Base-by-base conservation (phyloP, 306 rosid genomes). In the Oxytropis ochrocephala region DNA sequence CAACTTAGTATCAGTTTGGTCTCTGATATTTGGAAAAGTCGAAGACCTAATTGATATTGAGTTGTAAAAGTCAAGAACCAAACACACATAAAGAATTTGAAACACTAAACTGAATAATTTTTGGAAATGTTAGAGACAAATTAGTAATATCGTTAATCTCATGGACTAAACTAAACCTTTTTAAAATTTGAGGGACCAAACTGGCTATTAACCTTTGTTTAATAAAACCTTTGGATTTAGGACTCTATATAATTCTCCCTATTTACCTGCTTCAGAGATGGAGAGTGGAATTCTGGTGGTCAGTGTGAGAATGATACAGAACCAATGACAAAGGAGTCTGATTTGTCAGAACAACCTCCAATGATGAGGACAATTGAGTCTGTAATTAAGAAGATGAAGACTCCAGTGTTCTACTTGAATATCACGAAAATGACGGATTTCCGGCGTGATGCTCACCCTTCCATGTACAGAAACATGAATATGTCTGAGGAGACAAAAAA, bases 211-310 rank as follows among this genome's bases (percentile, higher is more conserved):
- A 21, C 27, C 1, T 21, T 21, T 77, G 60, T 64, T 63, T 29
- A 5, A 17, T 30, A 16, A 56, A 36, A 33, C 47, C 50, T 33
- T 62, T 52, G 64, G 55, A 41, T 64, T 39, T 27, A 41, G 64
- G 19, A 76, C 18, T 41, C n/a, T 27, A 44, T 19, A 32, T 59
- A 5, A 60, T 11, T 36, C 60, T 8, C 36, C n/a, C 44, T 3
- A 51, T 51, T 50, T 42, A 42, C 29, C 67, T 48, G 57, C 21
- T 35, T 33, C 87, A 93, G 98, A 35, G 98, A 85, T 21, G 98
- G 97, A 11, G 97, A 88, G 39, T 93, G 98, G 98, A 75, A 86
- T 75, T 86, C 98, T 0, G 98, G 97, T 11, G 98, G 98, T 54
- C 82, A 70, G 46, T 93, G 97, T 56, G 78, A 85, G 47, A 85